Evolutionary conservation across 1,284 basidiomycete species (phyloP).

Genomic region (Puccinia hordei): DNA sequence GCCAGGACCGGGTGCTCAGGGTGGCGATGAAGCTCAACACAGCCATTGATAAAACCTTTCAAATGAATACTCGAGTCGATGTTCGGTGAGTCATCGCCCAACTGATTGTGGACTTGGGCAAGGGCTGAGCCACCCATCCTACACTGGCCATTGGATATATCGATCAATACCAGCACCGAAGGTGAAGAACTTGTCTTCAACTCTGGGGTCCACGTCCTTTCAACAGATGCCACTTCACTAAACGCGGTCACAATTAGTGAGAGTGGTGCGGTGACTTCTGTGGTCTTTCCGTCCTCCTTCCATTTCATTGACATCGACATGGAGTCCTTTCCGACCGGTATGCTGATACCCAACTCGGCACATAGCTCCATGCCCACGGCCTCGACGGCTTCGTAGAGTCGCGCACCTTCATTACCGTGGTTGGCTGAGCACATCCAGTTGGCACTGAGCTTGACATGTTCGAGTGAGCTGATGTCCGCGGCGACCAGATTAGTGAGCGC

Average conservation of each 20-base stretch:
- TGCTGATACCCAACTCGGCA: constrained; percentile 87
- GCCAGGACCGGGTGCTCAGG: constrained; percentile 73
- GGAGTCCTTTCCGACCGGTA: constrained; percentile 98
- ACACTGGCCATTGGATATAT: constrained; percentile 79
- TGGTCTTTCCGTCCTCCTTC: constrained; percentile 64
- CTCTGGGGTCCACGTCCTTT: constrained; percentile 88
- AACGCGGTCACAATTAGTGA: constrained; percentile 95
- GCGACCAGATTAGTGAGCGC: constrained; percentile 89
- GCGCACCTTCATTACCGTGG: constrained; percentile 84
- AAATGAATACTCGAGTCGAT: constrained; percentile 76
- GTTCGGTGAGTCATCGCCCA: constrained; percentile 84
- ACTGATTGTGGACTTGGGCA: constrained; percentile 90
- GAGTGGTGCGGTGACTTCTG: constrained; percentile 82
- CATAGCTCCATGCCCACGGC: constrained; percentile 93
- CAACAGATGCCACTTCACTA: constrained; percentile 77
- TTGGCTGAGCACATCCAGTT: constrained; percentile 99
- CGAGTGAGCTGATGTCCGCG: constrained; percentile 72
- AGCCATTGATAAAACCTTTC: constrained; percentile 79
- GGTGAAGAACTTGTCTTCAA: constrained; percentile 61
- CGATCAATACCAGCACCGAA: constrained; percentile 82
- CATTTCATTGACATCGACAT: constrained; percentile 99
- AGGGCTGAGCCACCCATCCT: constrained; percentile 91
- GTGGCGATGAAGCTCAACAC: constrained; percentile 67
- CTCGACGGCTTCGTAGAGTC: constrained; percentile 86
- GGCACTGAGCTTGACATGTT: constrained; percentile 85